A percentile compares a stretch with the other conserved stretches of the same genome.
phyloP scores from a whole-genome alignment of 768 basidiomycete genomes.

The Sporobolomyces roseus region DNA sequence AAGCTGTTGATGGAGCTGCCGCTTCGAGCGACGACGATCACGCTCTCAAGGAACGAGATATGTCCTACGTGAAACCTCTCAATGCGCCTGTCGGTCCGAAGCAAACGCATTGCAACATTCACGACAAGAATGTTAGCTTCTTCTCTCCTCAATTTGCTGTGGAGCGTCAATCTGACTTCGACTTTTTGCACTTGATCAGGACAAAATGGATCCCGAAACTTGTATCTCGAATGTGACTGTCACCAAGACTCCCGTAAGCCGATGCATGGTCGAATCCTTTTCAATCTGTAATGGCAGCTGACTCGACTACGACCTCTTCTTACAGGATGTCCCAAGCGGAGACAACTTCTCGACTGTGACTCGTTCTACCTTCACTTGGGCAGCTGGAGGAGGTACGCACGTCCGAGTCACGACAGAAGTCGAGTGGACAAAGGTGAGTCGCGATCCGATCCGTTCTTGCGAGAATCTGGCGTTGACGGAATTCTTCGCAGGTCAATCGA shows the following conservation, averaged over 20 bases:
- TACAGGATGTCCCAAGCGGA: constrained; percentile 92
- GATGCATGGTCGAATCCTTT: too few species aligned
- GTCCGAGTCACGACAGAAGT: constrained; percentile 84
- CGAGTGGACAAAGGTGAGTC: constrained; percentile 92
- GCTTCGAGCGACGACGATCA: constrained; percentile 61
- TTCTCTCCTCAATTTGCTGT: not conserved
- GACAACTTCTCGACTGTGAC: constrained; percentile 89
- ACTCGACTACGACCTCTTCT: too few species aligned
- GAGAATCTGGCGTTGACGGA: too few species aligned
- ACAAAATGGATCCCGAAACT: constrained; percentile 68
- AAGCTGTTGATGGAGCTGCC: constrained; percentile 32
- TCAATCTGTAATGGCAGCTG: too few species aligned
- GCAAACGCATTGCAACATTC: constrained; percentile 80
- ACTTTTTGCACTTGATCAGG: constrained; percentile 45
- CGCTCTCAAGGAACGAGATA: constrained; percentile 72
- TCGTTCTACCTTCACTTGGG: constrained; percentile 88
- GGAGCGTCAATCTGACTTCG: not conserved
- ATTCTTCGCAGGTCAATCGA: constrained; percentile 27
- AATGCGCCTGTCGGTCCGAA: constrained; percentile 74
- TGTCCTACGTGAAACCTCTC: constrained; percentile 93
- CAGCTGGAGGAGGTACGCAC: constrained; percentile 66
- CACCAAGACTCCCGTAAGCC: constrained; percentile 78
- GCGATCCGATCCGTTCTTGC: constrained; percentile 5
- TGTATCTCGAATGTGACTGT: constrained; percentile 77
- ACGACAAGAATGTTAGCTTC: constrained; percentile 64